Base-by-base conservation (phyloP, 495 filamentous ascomycete species). In the Trichoderma reesei region DNA sequence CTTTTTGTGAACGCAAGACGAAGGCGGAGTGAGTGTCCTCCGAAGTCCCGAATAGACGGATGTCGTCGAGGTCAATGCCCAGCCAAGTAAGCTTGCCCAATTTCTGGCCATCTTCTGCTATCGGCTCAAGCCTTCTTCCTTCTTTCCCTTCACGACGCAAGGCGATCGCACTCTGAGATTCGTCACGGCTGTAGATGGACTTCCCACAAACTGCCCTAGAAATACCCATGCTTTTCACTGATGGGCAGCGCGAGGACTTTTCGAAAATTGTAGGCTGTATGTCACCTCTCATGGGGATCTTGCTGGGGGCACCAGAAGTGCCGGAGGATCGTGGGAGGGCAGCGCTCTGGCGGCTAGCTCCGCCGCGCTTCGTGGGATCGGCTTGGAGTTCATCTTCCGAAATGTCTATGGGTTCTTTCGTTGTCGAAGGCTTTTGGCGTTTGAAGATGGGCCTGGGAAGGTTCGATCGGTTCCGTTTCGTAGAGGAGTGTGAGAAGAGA, bases 351-450 rank as follows among this genome's bases (percentile, higher is more conserved):
- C 48, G 26, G 41, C 31, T 46, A 18, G 18, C 13, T 36, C 41
- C 41, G 0, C 5, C 6, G 20, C 41, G 34, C 38, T 41, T 34
- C n/a, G 59, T n/a, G 18, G 7, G 31, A 61, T 39, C 60, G 36
- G 16, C 41, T 46, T 42, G 41, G 16, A 63, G 61, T 46, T 63
- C 61, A 33, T 63, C 61, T 44, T 63, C 61, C 11, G 61, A 63
- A 13, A 42, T 8, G 31, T 63, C 61, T n/a, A 61, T 61, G 5
- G 59, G 36, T 36, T 61, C 59, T 18, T 61, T 41, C 36, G 18
- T n/a, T 0, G 39, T 39, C 16, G 59, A 38, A 39, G 36, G 59
- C 36, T 61, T 61, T 9, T 61, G 59, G 3, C 59, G 59, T 26
- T 61, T 61, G n/a, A 41, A n/a, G 16, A 18, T 16, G 1, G 14